These are phyloP conservation scores for Tolypocladium album DNA, from an alignment of 2,329 filamentous ascomycete species.

Conservation along the genomic window DNA sequence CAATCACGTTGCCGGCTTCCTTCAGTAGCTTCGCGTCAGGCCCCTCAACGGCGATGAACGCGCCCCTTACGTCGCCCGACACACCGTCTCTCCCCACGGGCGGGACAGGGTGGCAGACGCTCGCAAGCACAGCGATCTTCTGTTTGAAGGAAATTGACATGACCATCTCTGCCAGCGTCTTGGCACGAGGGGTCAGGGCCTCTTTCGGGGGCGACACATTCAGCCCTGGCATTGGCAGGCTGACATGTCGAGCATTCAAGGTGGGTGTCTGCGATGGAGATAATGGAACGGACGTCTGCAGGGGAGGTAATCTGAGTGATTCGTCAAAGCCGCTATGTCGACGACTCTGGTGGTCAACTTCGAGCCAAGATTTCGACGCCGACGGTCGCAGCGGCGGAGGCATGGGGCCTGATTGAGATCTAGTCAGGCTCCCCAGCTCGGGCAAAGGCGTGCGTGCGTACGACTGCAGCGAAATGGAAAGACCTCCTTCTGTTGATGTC, in stretches of 20 bases:
- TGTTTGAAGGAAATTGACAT: slow-evolving; percentile 64
- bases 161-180: slow-evolving; percentile 32
- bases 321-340: slow-evolving; percentile 42
- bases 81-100: slow-evolving; percentile 20
- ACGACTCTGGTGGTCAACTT: slow-evolving; percentile 17
- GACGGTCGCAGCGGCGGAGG: slow-evolving; percentile 42
- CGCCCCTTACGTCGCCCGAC: slow-evolving; percentile 47
- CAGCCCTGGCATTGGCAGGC: slow-evolving; percentile 16
- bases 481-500: slow-evolving; percentile 10
- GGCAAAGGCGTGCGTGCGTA: slow-evolving; percentile 16
- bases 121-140: slow-evolving; percentile 67
- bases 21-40: slow-evolving; percentile 40
- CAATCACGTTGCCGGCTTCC: slow-evolving; percentile 53
- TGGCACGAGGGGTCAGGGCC: slow-evolving; percentile 22
- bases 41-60: slow-evolving; percentile 77
- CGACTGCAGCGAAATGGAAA: slow-evolving; percentile 7
- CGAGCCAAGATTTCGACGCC: slow-evolving; percentile 14
- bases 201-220: slow-evolving; percentile 5
- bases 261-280: slow-evolving; percentile 14
- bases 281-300: slow-evolving; percentile 33
- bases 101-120: slow-evolving; percentile 60
- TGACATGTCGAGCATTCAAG: slow-evolving; percentile 14
- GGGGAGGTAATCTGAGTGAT: slow-evolving; percentile 41
- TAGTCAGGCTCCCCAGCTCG: slow-evolving; percentile 17
- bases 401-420: slow-evolving; percentile 32